Base-by-base conservation (phyloP, 495 filamentous ascomycete genomes). In the Podospora pseudoanserina region DNA sequence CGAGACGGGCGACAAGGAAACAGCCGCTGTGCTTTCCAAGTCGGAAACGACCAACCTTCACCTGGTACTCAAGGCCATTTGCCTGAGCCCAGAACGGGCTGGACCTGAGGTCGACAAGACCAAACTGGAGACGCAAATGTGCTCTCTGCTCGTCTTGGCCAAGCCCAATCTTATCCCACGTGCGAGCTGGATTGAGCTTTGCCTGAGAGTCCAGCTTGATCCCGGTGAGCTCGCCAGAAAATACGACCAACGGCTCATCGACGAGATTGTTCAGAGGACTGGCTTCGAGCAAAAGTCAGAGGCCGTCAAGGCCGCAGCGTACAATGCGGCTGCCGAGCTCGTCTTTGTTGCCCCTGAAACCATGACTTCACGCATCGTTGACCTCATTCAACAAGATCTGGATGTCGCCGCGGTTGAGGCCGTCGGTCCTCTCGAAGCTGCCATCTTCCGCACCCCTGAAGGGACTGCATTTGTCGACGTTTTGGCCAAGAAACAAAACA, bases 381-480 rank as follows among this genome's bases (percentile, higher is more conserved):
- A 86, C 54, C 87, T 93, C 66, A 88, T 98, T 34, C 81, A 83
- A 56, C 71, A 85, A 18, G 91, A 96, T 73, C 78, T 99, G 19
- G 83, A 91, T 64, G 83, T 87, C 1, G 74, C 80, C 13, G 88
- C 90, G 65, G 80, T 95, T 4, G 83, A 86, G 1, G 81, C 84
- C 19, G 85, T 97, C 66, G 92, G 93, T 0, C 90, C 92, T 20
- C 89, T 90, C 0, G 95, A 98, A 79, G 92, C 92, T 32, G 93
- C 92, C 5, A 97, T 99, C 66, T 92, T 93, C 75, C 87, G 91
- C 18, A 97, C 93, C 2, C 90, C 91, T 2, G 92, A 93, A 76
- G 95, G 93, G 2, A 92, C 90, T 0, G 84, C 88, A 5, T 98
- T 96, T 71, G 84, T 99, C 28, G 94, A 99, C 77, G 92, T 97